These are phyloP conservation scores for Neonectria faginata DNA, from an alignment of 2,329 filamentous ascomycete genomes.

Conservation along the genomic window DNA sequence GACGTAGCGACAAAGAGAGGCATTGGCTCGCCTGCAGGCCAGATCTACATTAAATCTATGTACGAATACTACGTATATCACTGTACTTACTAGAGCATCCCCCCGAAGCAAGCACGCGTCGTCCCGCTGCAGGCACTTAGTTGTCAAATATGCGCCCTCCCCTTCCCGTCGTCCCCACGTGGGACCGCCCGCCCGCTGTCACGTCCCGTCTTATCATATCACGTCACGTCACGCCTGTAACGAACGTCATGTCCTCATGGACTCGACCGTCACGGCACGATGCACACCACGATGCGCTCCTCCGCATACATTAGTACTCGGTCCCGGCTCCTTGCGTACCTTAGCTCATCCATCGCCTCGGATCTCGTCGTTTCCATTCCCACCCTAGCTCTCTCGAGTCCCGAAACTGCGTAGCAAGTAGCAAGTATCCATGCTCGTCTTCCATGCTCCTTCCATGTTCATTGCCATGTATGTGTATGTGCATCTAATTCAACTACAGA, in stretches of 20 bases:
- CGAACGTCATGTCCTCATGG: neutral
- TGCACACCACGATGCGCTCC: neutral
- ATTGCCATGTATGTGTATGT: neutral
- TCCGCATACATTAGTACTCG: neutral
- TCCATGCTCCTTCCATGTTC: neutral
- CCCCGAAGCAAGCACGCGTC: too few relatives aligned
- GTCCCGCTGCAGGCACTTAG: too few relatives aligned
- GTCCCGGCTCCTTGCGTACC: neutral
- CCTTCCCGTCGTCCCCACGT: constrained; percentile 16
- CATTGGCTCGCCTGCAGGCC: constrained; percentile 26
- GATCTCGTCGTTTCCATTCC: neutral
- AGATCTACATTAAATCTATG: neutral
- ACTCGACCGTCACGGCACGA: neutral
- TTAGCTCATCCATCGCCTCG: neutral
- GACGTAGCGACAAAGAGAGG: constrained; percentile 7
- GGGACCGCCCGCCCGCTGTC: constrained; percentile 10
- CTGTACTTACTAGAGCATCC: neutral
- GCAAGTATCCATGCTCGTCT: neutral
- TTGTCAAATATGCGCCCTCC: neutral
- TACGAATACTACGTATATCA: neutral
- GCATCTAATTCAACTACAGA: neutral
- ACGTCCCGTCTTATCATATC: neutral
- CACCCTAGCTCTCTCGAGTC: neutral
- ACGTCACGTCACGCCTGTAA: neutral
- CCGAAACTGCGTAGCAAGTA: too few relatives aligned